Conservation (phyloP, 306 rosid species). For the Pueraria montana region DNA sequence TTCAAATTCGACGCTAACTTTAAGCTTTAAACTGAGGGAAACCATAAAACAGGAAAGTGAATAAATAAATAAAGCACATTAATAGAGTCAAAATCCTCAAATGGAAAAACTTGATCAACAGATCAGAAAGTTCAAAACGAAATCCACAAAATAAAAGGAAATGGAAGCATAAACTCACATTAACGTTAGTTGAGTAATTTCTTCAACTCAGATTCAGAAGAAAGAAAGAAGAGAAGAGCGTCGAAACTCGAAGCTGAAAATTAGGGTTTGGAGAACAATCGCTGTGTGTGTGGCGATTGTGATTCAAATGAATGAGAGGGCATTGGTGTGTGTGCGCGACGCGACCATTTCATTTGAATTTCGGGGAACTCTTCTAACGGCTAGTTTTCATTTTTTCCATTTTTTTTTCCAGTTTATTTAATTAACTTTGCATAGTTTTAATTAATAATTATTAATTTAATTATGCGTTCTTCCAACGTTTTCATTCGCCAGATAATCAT, state of each 20-base stretch:
- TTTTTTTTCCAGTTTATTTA: slow-evolving; percentile 17
- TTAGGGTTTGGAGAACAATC: slow-evolving; percentile 46
- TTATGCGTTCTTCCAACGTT: slow-evolving; percentile 39
- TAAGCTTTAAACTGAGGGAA: slow-evolving; percentile 34
- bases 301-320: slow-evolving; percentile 41
- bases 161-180: slow-evolving; percentile 51
- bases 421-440: neutral
- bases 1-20: slow-evolving; percentile 19
- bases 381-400: slow-evolving; percentile 62
- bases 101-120: slow-evolving; percentile 37
- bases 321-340: slow-evolving; percentile 40
- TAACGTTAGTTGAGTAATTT: slow-evolving; percentile 35
- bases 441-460: slow-evolving; percentile 1
- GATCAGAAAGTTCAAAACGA: neutral
- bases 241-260: slow-evolving; percentile 39
- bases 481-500: slow-evolving; percentile 44
- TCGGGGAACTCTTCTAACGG: slow-evolving; percentile 67
- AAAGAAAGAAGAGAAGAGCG: slow-evolving; percentile 17
- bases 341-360: slow-evolving; percentile 65
- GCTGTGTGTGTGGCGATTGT: slow-evolving; percentile 6
- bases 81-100: slow-evolving; percentile 4
- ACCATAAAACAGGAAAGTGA: slow-evolving; percentile 42
- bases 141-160: slow-evolving; percentile 31
- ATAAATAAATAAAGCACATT: neutral
- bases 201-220: slow-evolving; percentile 30